Conservation (phyloP, 371 early-diverging fungal species). For the Zopfochytrium polystomum region DNA sequence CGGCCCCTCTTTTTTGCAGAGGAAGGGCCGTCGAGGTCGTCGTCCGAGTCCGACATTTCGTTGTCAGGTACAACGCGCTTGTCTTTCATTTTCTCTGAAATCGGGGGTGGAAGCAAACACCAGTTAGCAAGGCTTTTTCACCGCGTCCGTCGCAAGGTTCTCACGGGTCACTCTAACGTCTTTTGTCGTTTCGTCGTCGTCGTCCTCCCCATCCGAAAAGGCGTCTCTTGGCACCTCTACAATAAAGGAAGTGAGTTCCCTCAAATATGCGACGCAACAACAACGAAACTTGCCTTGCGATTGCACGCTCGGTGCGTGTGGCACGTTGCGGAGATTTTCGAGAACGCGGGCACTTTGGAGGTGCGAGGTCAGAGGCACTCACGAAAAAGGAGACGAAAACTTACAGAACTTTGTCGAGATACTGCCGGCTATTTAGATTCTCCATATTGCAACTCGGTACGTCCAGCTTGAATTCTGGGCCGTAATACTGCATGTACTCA, state of each 20-base stretch:
- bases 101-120: not conserved
- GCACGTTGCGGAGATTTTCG: conserved; percentile 85
- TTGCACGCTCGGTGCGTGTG: conserved; percentile 94
- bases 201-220: conserved; percentile 46
- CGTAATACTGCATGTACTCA: conserved; percentile 70
- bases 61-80: conserved; percentile 53
- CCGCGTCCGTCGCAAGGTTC: conserved; percentile 7
- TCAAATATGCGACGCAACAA: not conserved
- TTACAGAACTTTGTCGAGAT: conserved; percentile 83
- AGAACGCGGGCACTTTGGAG: conserved; percentile 65
- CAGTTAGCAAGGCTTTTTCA: not conserved
- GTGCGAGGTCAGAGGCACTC: not conserved
- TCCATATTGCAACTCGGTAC: conserved; percentile 96
- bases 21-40: conserved; percentile 44
- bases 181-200: conserved; percentile 42
- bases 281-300: conserved; percentile 28
- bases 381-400: conserved; percentile 6
- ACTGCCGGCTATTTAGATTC: conserved; percentile 87
- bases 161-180: conserved; percentile 58
- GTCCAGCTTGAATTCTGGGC: conserved; percentile 89
- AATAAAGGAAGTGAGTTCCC: not conserved
- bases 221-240: conserved; percentile 54
- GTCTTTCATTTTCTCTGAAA: conserved; percentile 54
- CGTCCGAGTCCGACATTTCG: conserved; percentile 67
- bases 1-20: too few relatives aligned